These are phyloP conservation scores for Ceratocystis cacaofunesta DNA, from an alignment of 2,329 filamentous ascomycete genomes.

Conservation along the genomic window DNA sequence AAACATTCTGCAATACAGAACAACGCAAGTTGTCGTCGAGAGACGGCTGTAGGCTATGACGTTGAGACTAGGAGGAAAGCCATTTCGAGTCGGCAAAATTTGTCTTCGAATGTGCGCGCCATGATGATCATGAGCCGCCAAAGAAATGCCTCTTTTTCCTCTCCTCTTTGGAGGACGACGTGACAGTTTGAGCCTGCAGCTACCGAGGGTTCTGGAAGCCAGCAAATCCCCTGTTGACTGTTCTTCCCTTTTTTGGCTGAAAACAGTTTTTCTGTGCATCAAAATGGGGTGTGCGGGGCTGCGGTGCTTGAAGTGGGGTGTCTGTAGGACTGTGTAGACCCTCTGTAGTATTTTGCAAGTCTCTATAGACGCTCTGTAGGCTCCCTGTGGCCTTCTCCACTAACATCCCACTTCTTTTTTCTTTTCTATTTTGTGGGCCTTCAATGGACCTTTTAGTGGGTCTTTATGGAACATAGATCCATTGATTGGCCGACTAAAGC, in stretches of 20 bases:
- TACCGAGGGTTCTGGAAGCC: background rate
- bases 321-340: background rate
- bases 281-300: background rate
- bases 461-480: background rate
- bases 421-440: background rate
- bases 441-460: background rate
- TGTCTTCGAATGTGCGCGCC: background rate
- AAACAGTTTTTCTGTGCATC: background rate
- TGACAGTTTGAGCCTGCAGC: constrained; percentile 1
- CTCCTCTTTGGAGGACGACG: background rate
- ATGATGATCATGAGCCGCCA: background rate
- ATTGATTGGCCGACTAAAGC: constrained; percentile 2
- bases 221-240: background rate
- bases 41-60: background rate
- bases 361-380: background rate
- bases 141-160: background rate
- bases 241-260: background rate
- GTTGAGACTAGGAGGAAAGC: background rate
- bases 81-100: background rate
- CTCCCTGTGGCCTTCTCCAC: background rate
- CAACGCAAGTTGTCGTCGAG: too few relatives aligned
- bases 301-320: background rate
- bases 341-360: background rate
- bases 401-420: background rate
- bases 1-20: too few relatives aligned